These are phyloP conservation scores for Agrocybe pediades DNA, from an alignment of 768 basidiomycete genomes.

Conservation along the genomic window DNA sequence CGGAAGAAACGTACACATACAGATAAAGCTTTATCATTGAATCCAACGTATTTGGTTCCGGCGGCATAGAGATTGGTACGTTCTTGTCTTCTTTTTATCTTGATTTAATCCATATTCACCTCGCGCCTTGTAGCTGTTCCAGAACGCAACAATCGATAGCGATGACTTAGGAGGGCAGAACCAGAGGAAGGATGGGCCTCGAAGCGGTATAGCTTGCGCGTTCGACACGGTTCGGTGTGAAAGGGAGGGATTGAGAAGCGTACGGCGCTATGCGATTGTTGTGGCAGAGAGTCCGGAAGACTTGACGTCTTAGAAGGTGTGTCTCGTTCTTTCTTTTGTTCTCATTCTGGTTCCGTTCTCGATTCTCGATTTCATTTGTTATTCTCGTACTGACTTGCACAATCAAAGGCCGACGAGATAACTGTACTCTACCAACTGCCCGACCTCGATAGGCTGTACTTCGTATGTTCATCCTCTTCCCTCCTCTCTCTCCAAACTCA, in stretches of 20 bases:
- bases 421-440: conserved; percentile 73
- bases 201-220: conserved; percentile 72
- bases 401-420: conserved; percentile 76
- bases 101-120: too few relatives aligned
- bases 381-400: background rate
- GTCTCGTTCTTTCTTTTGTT: conserved; percentile 18
- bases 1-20: too few relatives aligned
- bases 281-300: conserved; percentile 76
- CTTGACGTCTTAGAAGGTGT: conserved; percentile 84
- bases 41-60: too few relatives aligned
- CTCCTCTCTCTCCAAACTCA: background rate
- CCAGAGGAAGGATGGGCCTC: too few relatives aligned
- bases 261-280: conserved; percentile 71
- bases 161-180: too few relatives aligned
- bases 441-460: conserved; percentile 51
- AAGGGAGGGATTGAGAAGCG: conserved; percentile 86
- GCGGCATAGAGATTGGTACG: too few relatives aligned
- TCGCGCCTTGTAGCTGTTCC: too few relatives aligned
- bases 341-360: background rate
- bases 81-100: too few relatives aligned
- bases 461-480: conserved; percentile 43
- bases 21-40: too few relatives aligned
- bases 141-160: too few relatives aligned
- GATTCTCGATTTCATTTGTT: conserved; percentile 4
- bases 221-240: conserved; percentile 84